Conservation (phyloP, 1,139 yeast species). For the Candida sp. region DNA sequence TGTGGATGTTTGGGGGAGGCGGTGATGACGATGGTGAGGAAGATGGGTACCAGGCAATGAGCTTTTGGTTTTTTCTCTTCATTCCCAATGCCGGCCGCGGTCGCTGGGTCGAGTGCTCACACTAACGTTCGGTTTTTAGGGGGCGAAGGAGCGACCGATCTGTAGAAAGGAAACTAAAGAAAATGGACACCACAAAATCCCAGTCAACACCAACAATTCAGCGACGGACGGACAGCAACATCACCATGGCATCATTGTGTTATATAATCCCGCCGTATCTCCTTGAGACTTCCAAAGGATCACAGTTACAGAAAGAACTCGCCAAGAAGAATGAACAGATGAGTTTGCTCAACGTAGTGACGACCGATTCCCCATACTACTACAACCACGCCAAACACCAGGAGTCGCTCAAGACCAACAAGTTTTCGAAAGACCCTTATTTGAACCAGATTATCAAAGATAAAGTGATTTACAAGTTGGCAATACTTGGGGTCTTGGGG, state of each 20-base stretch:
- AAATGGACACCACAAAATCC: conserved; percentile 1
- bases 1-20: not conserved
- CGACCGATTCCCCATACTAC: conserved; percentile 28
- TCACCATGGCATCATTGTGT: conserved; percentile 14
- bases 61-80: not conserved
- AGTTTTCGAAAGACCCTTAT: conserved; percentile 34
- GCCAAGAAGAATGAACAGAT: conserved; percentile 26
- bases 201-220: not conserved
- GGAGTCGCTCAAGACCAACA: conserved; percentile 9
- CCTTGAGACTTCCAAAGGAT: conserved; percentile 42
- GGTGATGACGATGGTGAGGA: not conserved
- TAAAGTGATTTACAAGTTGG: conserved; percentile 40
- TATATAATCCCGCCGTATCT: conserved; percentile 51
- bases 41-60: not conserved
- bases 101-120: not conserved
- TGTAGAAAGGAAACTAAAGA: not conserved
- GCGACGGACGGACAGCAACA: not conserved
- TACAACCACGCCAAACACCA: conserved; percentile 12
- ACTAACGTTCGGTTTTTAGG: not conserved
- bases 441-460: conserved; percentile 37
- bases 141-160: not conserved
- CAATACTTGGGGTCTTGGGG: conserved; percentile 44
- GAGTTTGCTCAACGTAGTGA: conserved; percentile 30
- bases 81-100: not conserved
- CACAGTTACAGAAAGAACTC: conserved; percentile 32